Base-by-base conservation (phyloP, 371 early-diverging fungal species). In the Lichtheimia ramosa region DNA sequence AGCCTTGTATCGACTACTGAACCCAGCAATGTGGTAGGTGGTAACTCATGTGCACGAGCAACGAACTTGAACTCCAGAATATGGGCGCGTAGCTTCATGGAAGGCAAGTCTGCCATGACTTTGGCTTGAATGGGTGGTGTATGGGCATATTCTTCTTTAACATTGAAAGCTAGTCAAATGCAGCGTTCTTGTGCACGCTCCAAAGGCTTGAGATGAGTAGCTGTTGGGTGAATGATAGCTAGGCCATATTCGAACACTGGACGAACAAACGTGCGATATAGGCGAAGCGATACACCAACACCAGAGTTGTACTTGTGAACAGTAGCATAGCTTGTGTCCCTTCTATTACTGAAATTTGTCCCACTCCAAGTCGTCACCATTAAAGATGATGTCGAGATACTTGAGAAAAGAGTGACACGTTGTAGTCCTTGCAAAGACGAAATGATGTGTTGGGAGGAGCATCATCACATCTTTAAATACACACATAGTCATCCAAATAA, bases 161-260 rank as follows among this genome's bases (percentile, higher is more conserved):
- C 20, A 5, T 25, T 16, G 42, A 60, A 55, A 2, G 24, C 14
- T 13, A 58, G 60, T 5, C 58, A 14, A 8, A 65, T 20, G 34
- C 60, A 65, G 7, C n/a, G 5, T n/a, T 49, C 27, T 48, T 59
- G 68, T 0, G 49, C 48, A 4, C 43, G 8, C 23, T 62, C 60
- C 0, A 63, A 21, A 14, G 1, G 6, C 42, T 59, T 56, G 24
- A n/a, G 0, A 14, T 49, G 41, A 3, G 5, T 43, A 5, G 18
- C 20, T n/a, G n/a, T n/a, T n/a, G n/a, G n/a, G 3, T 13, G 42
- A 3, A 40, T 62, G 21, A 59, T 50, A 5, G 59, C 59, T 5
- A 59, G 51, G 23, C 59, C 52, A 42, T 59, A 59, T 18, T 59
- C 59, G 6, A 59, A 15, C 0, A 25, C 21, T 10, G 59, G 59